These are phyloP conservation scores for Neoscytalidium dimidiatum DNA, from an alignment of 2,329 filamentous ascomycete species.

Conservation along the genomic window DNA sequence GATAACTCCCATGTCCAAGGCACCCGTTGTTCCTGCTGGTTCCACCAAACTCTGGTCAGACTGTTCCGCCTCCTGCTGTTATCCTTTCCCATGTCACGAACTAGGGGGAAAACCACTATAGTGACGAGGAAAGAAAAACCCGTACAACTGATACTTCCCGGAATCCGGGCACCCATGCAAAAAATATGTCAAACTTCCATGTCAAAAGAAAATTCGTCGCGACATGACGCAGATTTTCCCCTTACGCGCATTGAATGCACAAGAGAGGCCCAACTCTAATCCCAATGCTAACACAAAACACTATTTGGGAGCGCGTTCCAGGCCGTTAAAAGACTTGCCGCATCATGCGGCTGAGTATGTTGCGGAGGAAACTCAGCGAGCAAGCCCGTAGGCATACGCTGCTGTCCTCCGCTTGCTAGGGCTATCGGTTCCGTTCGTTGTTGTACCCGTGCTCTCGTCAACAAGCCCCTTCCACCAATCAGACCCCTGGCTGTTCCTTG, in stretches of 20 bases:
- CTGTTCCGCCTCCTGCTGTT: no score
- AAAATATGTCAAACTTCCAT: background rate
- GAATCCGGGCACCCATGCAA: background rate
- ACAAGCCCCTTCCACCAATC: slow-evolving; percentile 11
- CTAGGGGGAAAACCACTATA: no score
- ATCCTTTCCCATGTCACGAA: no score
- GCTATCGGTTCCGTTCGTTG: background rate
- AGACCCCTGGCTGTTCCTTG: background rate
- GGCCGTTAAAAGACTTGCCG: background rate
- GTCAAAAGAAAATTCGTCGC: slow-evolving; percentile 12
- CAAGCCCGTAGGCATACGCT: background rate
- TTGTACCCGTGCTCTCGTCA: background rate
- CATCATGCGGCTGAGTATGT: background rate
- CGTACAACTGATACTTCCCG: no score
- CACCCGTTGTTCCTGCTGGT: no score
- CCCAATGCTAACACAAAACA: slow-evolving; percentile 12
- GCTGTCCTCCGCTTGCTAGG: background rate
- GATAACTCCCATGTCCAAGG: no score
- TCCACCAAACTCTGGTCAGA: no score
- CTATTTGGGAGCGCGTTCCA: background rate
- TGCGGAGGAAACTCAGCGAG: background rate
- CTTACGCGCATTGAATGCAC: slow-evolving; percentile 1
- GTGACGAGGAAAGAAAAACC: no score
- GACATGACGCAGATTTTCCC: background rate
- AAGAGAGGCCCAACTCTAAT: slow-evolving; percentile 1